Evolutionary conservation across 2,329 filamentous ascomycete species (phyloP), one percentile per base, ranked within the genome.

Genomic region (Diaporthe humulicola): DNA sequence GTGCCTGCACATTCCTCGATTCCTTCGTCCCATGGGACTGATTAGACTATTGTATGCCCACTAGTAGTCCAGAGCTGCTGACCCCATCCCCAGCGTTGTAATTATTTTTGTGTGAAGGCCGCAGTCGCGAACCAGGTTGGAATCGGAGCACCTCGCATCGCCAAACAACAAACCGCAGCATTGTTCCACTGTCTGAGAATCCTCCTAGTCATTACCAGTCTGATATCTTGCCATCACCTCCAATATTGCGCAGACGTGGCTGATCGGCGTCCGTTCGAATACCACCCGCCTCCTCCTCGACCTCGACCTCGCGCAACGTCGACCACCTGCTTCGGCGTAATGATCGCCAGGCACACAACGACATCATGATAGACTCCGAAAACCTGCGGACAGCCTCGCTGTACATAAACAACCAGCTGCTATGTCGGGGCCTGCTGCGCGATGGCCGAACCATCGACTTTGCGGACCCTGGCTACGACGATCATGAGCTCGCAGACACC

Each of bases 401-500:
- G 83, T 93, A 93, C 82, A 92, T 94, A 85, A 93, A 93, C 85
- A 93, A 93, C 81, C 91, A 93, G 81, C 87, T 94, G 57, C 86
- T 93, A 17, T 92, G 91, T 6, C 86, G 92, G 75, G 92, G 92
- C 4, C 85, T 94, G 14, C 83, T 93, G 33, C 88, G 90, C 78
- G 91, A 93, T 89, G 91, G 93, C 78, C 91, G 93, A 79, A 87
- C 86, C 56, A 94, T 99, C 84, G 93, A 98, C 83, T 99, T 99
- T 83, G 92, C 94, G 75, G 87, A 91, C 76, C 93, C 94, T 12
- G 90, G 90, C 71, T 88, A 90, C 77, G 89, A 88, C 75, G 90
- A 92, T 90, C 80, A 74, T 60, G 80, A 80, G 45, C 78, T 88
- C 56, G 81, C 83, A 33, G 90, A 89, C 69, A 94, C 94, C 25